Conservation (phyloP, 352 stramenopile species). For the Phytophthora podocarpi region DNA sequence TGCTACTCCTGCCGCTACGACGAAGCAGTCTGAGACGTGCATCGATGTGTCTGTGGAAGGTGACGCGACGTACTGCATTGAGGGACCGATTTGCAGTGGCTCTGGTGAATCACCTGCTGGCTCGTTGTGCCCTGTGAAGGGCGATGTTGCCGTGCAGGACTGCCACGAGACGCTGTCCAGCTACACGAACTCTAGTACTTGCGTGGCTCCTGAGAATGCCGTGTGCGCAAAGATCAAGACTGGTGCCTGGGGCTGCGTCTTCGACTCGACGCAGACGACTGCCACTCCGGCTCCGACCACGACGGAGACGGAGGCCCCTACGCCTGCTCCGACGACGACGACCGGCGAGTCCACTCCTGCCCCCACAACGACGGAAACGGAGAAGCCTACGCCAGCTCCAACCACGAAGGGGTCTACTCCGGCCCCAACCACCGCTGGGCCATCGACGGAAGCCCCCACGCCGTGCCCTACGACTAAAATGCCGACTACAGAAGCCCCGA, state of each 20-base stretch:
- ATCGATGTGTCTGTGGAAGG: conserved; percentile 67
- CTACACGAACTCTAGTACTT: conserved; percentile 53
- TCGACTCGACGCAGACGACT: conserved; percentile 4
- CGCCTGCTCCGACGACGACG: conserved; percentile 22
- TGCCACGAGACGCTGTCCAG: conserved; percentile 64
- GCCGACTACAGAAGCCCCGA: conserved; percentile 5
- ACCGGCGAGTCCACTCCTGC: background rate
- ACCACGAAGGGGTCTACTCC: conserved; percentile 27
- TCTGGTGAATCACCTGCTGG: conserved; percentile 45
- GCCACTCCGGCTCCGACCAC: conserved; percentile 38
- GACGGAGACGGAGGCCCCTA: conserved; percentile 12
- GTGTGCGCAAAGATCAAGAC: conserved; percentile 68
- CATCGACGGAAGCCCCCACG: conserved; percentile 16
- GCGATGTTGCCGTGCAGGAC: conserved; percentile 57
- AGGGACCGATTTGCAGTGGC: conserved; percentile 66
- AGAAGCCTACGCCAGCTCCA: conserved; percentile 9
- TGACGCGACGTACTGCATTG: conserved; percentile 79
- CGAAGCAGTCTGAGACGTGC: conserved; percentile 37
- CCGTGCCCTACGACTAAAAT: conserved; percentile 18
- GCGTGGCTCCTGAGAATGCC: conserved; percentile 56
- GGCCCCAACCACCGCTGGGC: conserved; percentile 23
- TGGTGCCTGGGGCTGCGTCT: conserved; percentile 77
- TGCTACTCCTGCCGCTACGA: conserved; percentile 28
- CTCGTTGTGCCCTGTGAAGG: conserved; percentile 58
- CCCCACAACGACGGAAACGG: background rate